Evolutionary conservation across 2,329 filamentous ascomycete species (phyloP).

Genomic region (Pestalotiopsis sp.): DNA sequence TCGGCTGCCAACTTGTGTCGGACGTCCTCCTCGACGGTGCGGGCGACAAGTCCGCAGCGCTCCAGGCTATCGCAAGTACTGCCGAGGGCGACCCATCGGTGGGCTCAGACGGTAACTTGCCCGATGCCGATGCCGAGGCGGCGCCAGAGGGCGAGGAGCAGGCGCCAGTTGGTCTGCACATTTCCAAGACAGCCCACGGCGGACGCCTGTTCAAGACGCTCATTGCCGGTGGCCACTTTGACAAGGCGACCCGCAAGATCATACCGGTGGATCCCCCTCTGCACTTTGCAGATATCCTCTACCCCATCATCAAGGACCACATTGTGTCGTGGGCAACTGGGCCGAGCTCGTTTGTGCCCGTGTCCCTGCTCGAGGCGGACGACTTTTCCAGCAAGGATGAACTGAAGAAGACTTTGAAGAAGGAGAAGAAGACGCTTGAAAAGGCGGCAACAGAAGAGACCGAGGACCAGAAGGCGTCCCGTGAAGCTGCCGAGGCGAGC

Average conservation of each 20-base stretch:
- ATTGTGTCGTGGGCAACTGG: conserved; percentile 85
- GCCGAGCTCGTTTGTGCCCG: conserved; percentile 82
- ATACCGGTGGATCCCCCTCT: conserved; percentile 75
- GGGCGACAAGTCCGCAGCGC: conserved; percentile 76
- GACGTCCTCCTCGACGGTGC: conserved; percentile 79
- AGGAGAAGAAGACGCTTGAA: conserved; percentile 72
- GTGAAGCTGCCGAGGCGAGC: conserved; percentile 51
- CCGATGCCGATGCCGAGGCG: conserved; percentile 27
- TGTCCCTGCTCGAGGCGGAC: conserved; percentile 77
- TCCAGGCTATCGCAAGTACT: conserved; percentile 69
- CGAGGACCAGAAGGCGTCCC: conserved; percentile 53
- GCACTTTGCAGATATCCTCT: conserved; percentile 81
- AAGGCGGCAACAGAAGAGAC: conserved; percentile 66
- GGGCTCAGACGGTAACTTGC: conserved; percentile 40
- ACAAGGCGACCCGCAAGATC: conserved; percentile 71
- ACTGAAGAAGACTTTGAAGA: conserved; percentile 71
- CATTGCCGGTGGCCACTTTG: conserved; percentile 86
- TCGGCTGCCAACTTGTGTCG: conserved; percentile 84
- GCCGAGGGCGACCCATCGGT: conserved; percentile 58
- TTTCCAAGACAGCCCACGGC: conserved; percentile 63
- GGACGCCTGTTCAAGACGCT: conserved; percentile 90
- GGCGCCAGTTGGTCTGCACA: conserved; percentile 49
- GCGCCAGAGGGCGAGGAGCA: conserved; percentile 37
- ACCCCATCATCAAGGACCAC: conserved; percentile 75
- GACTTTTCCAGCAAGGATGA: conserved; percentile 70